Conservation (phyloP, 371 early-diverging fungal species). For the Saksenaea oblongispora region DNA sequence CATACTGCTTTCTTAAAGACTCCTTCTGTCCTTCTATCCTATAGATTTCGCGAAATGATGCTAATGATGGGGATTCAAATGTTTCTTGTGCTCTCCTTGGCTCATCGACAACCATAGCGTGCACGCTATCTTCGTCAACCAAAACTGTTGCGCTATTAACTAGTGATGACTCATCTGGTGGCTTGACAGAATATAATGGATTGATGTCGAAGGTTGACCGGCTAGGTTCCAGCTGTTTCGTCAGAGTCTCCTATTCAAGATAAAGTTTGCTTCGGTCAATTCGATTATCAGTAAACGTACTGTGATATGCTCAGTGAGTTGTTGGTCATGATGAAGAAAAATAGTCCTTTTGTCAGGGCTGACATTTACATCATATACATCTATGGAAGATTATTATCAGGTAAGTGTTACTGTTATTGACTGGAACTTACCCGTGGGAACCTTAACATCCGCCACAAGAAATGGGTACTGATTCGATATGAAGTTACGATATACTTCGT, state of each 20-base stretch:
- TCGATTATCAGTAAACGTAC: constrained; percentile 21
- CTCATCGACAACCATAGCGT: too few species aligned
- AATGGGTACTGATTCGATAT: constrained; percentile 80
- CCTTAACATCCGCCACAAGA: constrained; percentile 67
- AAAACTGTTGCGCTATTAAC: too few species aligned
- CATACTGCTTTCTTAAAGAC: not conserved
- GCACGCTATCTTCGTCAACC: too few species aligned
- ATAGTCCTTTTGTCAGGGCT: constrained; percentile 95
- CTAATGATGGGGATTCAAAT: too few species aligned
- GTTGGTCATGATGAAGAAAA: constrained; percentile 75
- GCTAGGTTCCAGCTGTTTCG: constrained; percentile 58
- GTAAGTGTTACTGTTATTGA: constrained; percentile 3
- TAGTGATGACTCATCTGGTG: not conserved
- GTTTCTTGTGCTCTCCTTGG: too few species aligned
- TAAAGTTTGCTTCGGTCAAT: not conserved
- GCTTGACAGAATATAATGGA: not conserved
- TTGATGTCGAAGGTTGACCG: constrained; percentile 51
- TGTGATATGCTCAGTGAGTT: constrained; percentile 55
- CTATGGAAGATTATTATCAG: constrained; percentile 7
- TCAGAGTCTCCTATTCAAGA: constrained; percentile 37
- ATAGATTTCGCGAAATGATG: too few species aligned
- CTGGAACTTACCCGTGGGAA: constrained; percentile 51
- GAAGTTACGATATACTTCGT: constrained; percentile 76
- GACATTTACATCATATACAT: constrained; percentile 85
- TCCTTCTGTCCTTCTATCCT: too few species aligned